Percentiles rank a stretch among this genome's conserved stretches.
These are phyloP conservation scores for Eucalyptus microcorys DNA, from an alignment of 345 rosid genomes.

Conservation along the genomic window DNA sequence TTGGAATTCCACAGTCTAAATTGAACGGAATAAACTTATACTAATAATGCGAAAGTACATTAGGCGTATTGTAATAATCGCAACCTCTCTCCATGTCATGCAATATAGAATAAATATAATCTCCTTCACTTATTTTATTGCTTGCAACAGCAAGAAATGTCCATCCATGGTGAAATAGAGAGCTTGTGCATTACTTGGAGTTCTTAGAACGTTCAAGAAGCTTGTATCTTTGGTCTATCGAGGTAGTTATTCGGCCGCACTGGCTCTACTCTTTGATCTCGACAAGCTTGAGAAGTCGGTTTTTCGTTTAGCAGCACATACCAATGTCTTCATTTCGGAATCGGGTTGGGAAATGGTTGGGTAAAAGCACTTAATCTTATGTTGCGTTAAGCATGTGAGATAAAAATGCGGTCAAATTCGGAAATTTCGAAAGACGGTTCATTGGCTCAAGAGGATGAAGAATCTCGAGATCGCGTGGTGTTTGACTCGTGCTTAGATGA, in stretches of 20 bases:
- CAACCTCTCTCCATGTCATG: not conserved
- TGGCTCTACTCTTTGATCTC: not conserved
- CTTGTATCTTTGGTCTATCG: not conserved
- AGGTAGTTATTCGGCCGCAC: not conserved
- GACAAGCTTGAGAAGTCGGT: not conserved
- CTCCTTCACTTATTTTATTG: not conserved
- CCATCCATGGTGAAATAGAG: not conserved
- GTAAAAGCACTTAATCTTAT: not conserved
- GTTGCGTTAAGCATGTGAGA: not conserved
- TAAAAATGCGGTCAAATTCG: not conserved
- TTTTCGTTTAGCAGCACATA: not conserved
- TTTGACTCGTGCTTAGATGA: too few relatives aligned
- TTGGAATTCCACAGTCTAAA: too few relatives aligned
- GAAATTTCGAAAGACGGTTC: too few relatives aligned
- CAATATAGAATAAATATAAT: too few relatives aligned
- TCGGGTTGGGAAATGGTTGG: not conserved
- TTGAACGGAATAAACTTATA: too few relatives aligned
- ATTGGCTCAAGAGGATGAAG: too few relatives aligned
- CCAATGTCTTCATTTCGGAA: fast-evolving
- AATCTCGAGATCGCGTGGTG: too few relatives aligned
- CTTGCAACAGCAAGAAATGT: not conserved
- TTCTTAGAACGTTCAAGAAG: not conserved
- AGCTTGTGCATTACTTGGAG: not conserved
- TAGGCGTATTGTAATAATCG: too few relatives aligned
- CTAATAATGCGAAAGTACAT: too few relatives aligned